Evolutionary conservation across 495 filamentous ascomycete species (phyloP), one percentile per base, ranked within the genome.

Genomic region (Talaromyces thailandensis): DNA sequence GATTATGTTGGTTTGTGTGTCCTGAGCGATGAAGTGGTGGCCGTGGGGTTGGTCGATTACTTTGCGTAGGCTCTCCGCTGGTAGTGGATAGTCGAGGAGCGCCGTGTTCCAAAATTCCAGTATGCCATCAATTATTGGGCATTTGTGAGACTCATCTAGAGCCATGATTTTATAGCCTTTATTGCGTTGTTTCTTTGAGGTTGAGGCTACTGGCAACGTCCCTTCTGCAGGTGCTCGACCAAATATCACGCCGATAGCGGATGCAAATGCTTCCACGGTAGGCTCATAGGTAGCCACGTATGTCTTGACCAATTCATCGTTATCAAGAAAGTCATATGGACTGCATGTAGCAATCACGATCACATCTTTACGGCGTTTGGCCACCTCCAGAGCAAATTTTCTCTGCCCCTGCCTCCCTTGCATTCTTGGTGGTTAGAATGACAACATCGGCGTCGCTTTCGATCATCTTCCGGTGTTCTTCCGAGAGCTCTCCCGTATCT

Each of bases 211-310:
- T 48, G 78, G 79, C 26, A 81, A 68, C 16, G 53, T 56, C 2
- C 78, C 79, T 11, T 64, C 68, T 21, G 76, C 64, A 16, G 62
- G 26, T n/a, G 58, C 53, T 12, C 59, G 29, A 9, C 76, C 76
- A 53, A 81, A 81, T 8, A 82, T 73, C n/a, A 76, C 66, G 31
- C 71, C 69, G 1, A 71, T 66, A 6, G 76, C 79, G 11, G 75
- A 73, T 8, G 67, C 55, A 50, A 81, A 81, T 1, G 78, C 76
- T 57, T 78, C 76, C n/a, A 75, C 40, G 0, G 77, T 80, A 24
- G 78, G 78, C 57, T 82, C 79, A 50, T 82, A 82, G 4, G 73
- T 78, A 14, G 76, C 64, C 24, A 82, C 67, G 60, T 82, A 82
- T 50, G 78, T 80, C 29, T 73, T 67, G 18, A 79, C 8, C 4